Evolutionary conservation across 495 filamentous ascomycete species (phyloP).

Genomic region (Astrothelium subdiscretum): DNA sequence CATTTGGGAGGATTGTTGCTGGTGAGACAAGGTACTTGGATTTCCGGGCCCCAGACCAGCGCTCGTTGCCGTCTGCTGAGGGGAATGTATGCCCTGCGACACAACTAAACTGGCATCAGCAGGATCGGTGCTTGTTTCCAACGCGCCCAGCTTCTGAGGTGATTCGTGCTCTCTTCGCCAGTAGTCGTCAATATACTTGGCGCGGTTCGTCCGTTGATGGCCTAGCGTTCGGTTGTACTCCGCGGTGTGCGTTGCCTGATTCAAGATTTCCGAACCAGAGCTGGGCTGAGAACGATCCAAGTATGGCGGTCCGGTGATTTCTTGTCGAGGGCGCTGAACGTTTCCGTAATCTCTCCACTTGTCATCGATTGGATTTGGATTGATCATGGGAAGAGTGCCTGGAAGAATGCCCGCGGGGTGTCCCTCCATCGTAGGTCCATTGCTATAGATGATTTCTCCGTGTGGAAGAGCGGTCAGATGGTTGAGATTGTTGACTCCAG

Average conservation of each 20-base stretch:
- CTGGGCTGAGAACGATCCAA: slow-evolving; percentile 75
- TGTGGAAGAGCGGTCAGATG: slow-evolving; percentile 48
- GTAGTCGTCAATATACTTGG: slow-evolving; percentile 60
- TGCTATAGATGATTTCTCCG: slow-evolving; percentile 74
- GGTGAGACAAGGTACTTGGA: slow-evolving; percentile 12
- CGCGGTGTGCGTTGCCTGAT: slow-evolving; percentile 75
- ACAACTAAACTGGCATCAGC: neutral
- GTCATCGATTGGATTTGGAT: slow-evolving; percentile 33
- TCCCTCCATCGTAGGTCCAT: slow-evolving; percentile 43
- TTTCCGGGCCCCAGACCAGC: slow-evolving; percentile 14
- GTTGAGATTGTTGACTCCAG: slow-evolving; percentile 40
- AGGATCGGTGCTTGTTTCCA: neutral
- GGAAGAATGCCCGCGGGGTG: slow-evolving; percentile 30
- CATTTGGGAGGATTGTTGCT: slow-evolving; percentile 39
- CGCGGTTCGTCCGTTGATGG: slow-evolving; percentile 60
- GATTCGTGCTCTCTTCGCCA: slow-evolving; percentile 70
- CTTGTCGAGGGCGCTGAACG: slow-evolving; percentile 77
- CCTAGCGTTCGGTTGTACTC: slow-evolving; percentile 80
- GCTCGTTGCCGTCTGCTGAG: slow-evolving; percentile 13
- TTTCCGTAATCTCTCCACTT: slow-evolving; percentile 58
- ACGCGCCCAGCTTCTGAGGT: slow-evolving; percentile 17
- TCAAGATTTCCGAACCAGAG: slow-evolving; percentile 69
- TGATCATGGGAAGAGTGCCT: slow-evolving; percentile 72
- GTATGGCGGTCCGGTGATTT: slow-evolving; percentile 79
- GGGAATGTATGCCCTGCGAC: slow-evolving; percentile 18